These are phyloP conservation scores for Blastocystis sp. DNA, from an alignment of 352 stramenopile genomes.

Conservation along the genomic window DNA sequence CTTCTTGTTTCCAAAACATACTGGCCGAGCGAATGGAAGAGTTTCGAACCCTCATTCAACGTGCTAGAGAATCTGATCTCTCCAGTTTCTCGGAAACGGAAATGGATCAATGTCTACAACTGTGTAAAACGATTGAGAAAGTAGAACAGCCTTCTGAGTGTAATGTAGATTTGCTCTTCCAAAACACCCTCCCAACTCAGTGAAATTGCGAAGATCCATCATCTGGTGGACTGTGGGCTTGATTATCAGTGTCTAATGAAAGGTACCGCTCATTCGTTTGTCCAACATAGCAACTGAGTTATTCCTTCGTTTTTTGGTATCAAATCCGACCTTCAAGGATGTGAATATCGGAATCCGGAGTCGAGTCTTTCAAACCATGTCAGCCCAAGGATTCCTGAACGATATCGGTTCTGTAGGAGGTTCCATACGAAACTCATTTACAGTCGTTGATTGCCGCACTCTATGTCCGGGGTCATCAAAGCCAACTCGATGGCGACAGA, in stretches of 20 bases:
- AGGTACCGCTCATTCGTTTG: background rate
- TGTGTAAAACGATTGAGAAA: slow-evolving; percentile 5
- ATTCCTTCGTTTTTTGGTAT: background rate
- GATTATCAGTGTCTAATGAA: background rate
- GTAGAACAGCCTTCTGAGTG: background rate
- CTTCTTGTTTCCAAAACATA: background rate
- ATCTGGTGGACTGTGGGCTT: background rate
- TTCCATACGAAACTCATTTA: background rate
- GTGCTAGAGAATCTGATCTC: background rate
- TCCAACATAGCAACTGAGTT: background rate
- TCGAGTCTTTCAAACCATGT: background rate
- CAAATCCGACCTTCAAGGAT: background rate
- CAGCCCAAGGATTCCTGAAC: background rate
- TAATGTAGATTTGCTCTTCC: slow-evolving; percentile 9
- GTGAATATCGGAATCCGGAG: background rate
- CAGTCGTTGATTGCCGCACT: background rate
- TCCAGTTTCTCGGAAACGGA: background rate
- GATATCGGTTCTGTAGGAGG: background rate
- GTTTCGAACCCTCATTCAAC: background rate
- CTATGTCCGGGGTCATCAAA: background rate
- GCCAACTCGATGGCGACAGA: background rate
- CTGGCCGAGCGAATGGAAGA: background rate
- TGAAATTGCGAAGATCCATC: background rate
- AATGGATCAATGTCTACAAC: background rate
- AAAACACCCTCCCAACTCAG: background rate